A percentile compares a stretch with the other conserved stretches of the same genome.
phyloP scores from a whole-genome alignment of 164 flowering plant species.

The Magnolia kwangsiensis region DNA sequence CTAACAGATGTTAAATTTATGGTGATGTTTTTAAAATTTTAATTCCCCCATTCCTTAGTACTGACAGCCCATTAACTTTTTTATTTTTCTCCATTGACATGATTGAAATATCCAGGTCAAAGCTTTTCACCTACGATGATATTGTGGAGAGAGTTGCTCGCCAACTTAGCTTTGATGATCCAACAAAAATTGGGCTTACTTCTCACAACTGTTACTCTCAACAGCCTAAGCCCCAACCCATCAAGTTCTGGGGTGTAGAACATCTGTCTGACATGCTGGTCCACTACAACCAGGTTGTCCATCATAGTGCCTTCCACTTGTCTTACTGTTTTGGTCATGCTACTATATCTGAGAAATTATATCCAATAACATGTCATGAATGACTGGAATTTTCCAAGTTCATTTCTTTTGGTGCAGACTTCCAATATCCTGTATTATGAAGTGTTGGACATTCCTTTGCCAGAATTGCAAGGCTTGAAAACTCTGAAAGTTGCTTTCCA shows the following conservation, averaged over 20 bases:
- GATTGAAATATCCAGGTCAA: constrained; percentile 53
- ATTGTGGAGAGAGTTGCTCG: constrained; percentile 87
- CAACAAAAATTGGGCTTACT: constrained; percentile 86
- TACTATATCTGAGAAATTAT: not conserved
- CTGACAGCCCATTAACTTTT: too few species aligned
- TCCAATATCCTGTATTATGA: constrained; percentile 93
- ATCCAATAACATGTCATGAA: not conserved
- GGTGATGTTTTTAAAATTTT: too few species aligned
- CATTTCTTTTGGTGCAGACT: constrained; percentile 39
- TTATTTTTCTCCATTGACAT: too few species aligned
- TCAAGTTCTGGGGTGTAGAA: constrained; percentile 83
- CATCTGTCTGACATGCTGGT: constrained; percentile 85
- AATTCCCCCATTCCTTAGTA: too few species aligned
- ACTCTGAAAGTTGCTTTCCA: constrained; percentile 88
- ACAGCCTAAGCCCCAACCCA: constrained; percentile 93
- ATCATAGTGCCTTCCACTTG: not conserved
- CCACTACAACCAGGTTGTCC: constrained; percentile 83
- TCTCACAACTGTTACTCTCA: too few species aligned
- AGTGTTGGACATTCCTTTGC: constrained; percentile 88
- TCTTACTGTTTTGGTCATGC: not conserved
- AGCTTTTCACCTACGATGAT: constrained; percentile 76
- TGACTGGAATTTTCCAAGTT: not conserved
- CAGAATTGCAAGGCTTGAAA: constrained; percentile 87
- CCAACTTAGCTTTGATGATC: constrained; percentile 77
- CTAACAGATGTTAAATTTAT: too few species aligned